These are phyloP conservation scores for Heliocybe sulcata DNA, from an alignment of 1,284 basidiomycete species.

Conservation along the genomic window DNA sequence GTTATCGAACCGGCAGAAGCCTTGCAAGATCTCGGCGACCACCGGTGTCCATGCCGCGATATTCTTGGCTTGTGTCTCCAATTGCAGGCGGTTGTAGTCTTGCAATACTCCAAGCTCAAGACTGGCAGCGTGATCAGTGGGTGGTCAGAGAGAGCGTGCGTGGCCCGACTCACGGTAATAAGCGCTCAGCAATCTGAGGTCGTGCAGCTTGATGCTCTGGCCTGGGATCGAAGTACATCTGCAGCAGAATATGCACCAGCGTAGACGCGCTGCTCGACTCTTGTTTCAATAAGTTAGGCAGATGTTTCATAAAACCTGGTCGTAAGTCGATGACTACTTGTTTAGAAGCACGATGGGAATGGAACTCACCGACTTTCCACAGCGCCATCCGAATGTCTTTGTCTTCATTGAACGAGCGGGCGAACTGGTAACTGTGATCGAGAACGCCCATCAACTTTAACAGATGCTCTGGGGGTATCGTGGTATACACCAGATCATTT, in stretches of 20 bases:
- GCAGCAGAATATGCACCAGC: conserved; percentile 84
- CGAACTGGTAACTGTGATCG: conserved; percentile 97
- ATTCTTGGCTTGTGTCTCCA: conserved; percentile 92
- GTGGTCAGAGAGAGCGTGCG: background rate
- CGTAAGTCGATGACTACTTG: background rate
- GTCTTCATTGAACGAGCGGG: conserved; percentile 96
- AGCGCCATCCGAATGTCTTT: conserved; percentile 94
- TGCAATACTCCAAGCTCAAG: conserved; percentile 87
- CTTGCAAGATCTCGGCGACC: conserved; percentile 87
- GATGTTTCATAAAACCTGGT: conserved; percentile 98
- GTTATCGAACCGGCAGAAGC: conserved; percentile 85
- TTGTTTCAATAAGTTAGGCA: conserved; percentile 97
- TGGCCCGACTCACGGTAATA: conserved; percentile 73
- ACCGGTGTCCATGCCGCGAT: conserved; percentile 98
- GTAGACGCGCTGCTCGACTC: conserved; percentile 97
- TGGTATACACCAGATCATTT: conserved; percentile 87
- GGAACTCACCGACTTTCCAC: conserved; percentile 94
- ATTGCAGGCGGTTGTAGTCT: conserved; percentile 86
- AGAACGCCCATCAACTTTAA: conserved; percentile 91
- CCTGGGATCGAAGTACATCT: conserved; percentile 93
- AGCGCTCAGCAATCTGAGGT: conserved; percentile 79
- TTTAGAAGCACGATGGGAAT: background rate
- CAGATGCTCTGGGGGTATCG: conserved; percentile 92
- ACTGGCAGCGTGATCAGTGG: conserved; percentile 30
- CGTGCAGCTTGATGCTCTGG: conserved; percentile 78